Conservation (phyloP, 1,284 basidiomycete genomes). For the Apiotrichum sp. region DNA sequence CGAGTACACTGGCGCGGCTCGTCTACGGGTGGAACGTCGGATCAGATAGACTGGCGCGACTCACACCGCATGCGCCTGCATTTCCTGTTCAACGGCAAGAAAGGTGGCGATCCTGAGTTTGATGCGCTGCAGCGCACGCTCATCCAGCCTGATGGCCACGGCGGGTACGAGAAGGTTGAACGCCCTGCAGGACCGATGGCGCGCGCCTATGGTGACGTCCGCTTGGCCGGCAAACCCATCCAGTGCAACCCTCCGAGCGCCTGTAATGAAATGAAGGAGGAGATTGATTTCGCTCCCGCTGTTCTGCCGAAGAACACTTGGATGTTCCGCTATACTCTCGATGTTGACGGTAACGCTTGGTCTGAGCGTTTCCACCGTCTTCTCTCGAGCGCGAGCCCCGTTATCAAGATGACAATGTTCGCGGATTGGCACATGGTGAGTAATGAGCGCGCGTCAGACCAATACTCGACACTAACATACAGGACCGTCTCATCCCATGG, state of each 20-base stretch:
- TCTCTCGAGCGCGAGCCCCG: conserved; percentile 44
- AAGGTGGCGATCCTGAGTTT: conserved; percentile 30
- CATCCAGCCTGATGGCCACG: conserved; percentile 42
- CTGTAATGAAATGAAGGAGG: conserved; percentile 33
- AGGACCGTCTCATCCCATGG: conserved; percentile 35
- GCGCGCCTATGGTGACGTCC: conserved; percentile 46
- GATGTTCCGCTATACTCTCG: conserved; percentile 44
- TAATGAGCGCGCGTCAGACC: not conserved
- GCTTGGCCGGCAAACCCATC: conserved; percentile 40
- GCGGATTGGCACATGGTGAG: conserved; percentile 47
- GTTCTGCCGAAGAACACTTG: conserved; percentile 54
- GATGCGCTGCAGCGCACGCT: conserved; percentile 33
- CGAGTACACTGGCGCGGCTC: conserved; percentile 49
- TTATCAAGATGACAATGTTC: conserved; percentile 48
- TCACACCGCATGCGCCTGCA: conserved; percentile 47
- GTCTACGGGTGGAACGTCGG: conserved; percentile 45
- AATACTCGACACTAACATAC: not conserved
- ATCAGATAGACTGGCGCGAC: conserved; percentile 44
- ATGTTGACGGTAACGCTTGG: conserved; percentile 61
- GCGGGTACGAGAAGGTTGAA: conserved; percentile 29
- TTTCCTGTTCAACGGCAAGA: conserved; percentile 43
- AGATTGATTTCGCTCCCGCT: conserved; percentile 49
- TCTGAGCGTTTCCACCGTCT: conserved; percentile 57
- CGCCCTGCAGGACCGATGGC: conserved; percentile 33
- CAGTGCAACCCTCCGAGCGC: conserved; percentile 28